Base-by-base conservation (phyloP, 2,329 filamentous ascomycete species). In the Diplodia scrobiculata region DNA sequence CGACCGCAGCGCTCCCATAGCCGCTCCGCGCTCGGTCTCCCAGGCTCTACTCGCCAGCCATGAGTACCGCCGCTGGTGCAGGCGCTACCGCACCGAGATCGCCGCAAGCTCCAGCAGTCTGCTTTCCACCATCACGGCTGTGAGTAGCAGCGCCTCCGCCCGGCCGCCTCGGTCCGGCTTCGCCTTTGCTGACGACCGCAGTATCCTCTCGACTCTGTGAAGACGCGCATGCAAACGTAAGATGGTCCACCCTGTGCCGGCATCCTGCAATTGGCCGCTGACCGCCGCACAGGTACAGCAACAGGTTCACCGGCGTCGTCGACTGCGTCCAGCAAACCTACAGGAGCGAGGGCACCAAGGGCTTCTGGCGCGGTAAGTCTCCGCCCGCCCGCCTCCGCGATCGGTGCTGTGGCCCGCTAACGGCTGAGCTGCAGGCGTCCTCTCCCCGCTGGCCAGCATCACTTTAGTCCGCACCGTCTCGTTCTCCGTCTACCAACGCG, bases 171-270 rank as follows among this genome's bases (percentile, higher is more conserved):
- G 52, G 32, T 52, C 38, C 13, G 48, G 47, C 32, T 5, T 9
- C 5, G 9, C 34, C 17, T 29, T 21, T 25, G 65, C 74, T 77
- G 52, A 77, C 67, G 5, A 58, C 68, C 63, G 25, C 63, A 84
- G 81, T 96, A 94, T 75, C 91, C 91, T 25, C 86, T 96, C 71
- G 91, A 96, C 77, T 94, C 91, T 72, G 89, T 94, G 76, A 96
- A 96, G 82, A 93, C 90, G 66, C 90, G 91, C 73, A 91, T 95
- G 87, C 91, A 96, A 81, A 91, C 90, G 70, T 80, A 77, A 68
- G 78, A 58, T 21, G n/a, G 38, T 55, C 51, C 29, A 27, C 29
- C 13, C 45, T 36, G 14, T 38, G 29, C 17, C 29, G 34, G 29
- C n/a, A 7, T 36, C 45, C 51, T 29, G 59, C 63, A 48, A 48